Percentiles rank a stretch among this genome's conserved stretches.
Conservation (phyloP, 768 basidiomycete species). For the Piloderma croceum region DNA sequence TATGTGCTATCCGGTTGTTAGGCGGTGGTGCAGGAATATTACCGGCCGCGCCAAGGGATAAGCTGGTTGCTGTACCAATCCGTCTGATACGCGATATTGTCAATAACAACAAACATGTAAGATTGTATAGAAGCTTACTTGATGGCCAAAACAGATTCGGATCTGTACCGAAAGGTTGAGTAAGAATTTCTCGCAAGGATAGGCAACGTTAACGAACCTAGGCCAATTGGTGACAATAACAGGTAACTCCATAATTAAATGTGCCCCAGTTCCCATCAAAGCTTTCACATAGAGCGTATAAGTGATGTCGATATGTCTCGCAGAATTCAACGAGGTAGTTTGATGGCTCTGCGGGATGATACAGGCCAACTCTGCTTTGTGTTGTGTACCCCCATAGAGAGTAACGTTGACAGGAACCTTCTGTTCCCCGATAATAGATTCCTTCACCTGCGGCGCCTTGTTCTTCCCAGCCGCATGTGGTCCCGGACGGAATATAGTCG, state of each 20-base stretch:
- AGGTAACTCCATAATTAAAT: constrained; percentile 67
- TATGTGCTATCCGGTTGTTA: too few species aligned
- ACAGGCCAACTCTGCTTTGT: constrained; percentile 69
- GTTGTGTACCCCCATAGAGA: constrained; percentile 64
- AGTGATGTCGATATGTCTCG: constrained; percentile 79
- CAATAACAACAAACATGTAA: constrained; percentile 1
- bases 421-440: constrained; percentile 57
- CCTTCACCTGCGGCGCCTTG: constrained; percentile 50
- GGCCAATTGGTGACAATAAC: constrained; percentile 85
- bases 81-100: constrained; percentile 28
- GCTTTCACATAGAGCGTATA: constrained; percentile 77
- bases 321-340: constrained; percentile 75
- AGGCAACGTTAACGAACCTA: constrained; percentile 40
- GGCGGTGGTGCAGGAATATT: constrained; percentile 11
- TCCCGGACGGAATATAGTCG: constrained; percentile 66
- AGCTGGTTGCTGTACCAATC: constrained; percentile 43
- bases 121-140: constrained; percentile 25
- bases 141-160: constrained; percentile 68
- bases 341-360: constrained; percentile 68
- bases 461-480: constrained; percentile 47
- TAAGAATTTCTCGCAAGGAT: constrained; percentile 2
- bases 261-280: constrained; percentile 60
- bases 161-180: constrained; percentile 34
- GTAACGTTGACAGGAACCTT: constrained; percentile 69
- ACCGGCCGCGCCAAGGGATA: too few species aligned